Conservation (phyloP, 2,329 filamentous ascomycete genomes). For the Aspergillus glaucus region DNA sequence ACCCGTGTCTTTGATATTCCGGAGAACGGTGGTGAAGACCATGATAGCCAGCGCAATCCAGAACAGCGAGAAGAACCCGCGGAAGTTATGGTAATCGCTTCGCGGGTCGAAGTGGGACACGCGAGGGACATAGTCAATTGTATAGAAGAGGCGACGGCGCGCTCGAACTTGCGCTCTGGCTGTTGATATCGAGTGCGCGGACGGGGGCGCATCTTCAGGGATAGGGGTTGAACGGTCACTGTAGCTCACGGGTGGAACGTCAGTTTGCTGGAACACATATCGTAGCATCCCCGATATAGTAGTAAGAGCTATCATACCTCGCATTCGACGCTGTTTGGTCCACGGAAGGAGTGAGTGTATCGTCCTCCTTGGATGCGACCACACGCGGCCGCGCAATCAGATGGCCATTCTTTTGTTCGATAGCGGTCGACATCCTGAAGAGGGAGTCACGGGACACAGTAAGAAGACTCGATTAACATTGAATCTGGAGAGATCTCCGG, state of each 20-base stretch:
- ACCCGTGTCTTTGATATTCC: conserved; percentile 91
- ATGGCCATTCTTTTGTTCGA: conserved; percentile 19
- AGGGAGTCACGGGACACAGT: conserved; percentile 2
- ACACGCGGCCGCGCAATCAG: conserved; percentile 29
- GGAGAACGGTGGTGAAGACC: conserved; percentile 87
- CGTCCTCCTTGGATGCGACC: conserved; percentile 21
- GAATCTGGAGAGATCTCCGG: conserved; percentile 2
- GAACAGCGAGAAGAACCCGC: conserved; percentile 96
- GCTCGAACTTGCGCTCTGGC: conserved; percentile 78
- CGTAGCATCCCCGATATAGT: too few relatives aligned
- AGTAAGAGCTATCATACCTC: conserved; percentile 22
- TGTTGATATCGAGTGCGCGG: conserved; percentile 75
- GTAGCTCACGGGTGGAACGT: not conserved
- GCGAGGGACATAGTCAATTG: conserved; percentile 81
- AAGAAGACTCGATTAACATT: conserved; percentile 10
- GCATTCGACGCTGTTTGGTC: conserved; percentile 28
- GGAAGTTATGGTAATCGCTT: conserved; percentile 89
- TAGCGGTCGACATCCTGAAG: conserved; percentile 25
- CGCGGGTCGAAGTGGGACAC: conserved; percentile 93
- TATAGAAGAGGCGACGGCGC: conserved; percentile 80
- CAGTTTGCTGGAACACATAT: too few relatives aligned
- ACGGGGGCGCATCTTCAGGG: conserved; percentile 86
- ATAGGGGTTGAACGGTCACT: conserved; percentile 80
- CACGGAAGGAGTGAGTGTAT: conserved; percentile 16
- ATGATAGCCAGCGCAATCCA: conserved; percentile 97